These are phyloP conservation scores for Hygrophorus russula DNA, from an alignment of 768 basidiomycete genomes.

Conservation along the genomic window DNA sequence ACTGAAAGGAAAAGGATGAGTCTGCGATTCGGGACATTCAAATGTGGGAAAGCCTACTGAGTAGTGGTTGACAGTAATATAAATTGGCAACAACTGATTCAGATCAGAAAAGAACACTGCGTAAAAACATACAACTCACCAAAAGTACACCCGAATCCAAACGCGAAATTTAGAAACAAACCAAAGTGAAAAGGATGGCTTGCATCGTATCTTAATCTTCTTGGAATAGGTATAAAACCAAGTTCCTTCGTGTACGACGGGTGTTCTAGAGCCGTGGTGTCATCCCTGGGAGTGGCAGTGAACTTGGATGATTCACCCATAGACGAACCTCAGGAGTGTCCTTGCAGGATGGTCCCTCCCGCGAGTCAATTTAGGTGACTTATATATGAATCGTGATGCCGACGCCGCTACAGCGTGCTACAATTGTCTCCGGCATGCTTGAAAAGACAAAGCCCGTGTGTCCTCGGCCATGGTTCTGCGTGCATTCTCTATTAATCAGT, in stretches of 20 bases:
- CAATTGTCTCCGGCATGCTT: no score
- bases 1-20: constrained; percentile 17
- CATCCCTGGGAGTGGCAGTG: no score
- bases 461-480: no score
- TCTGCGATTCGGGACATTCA: not conserved
- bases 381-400: no score
- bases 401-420: no score
- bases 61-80: constrained; percentile 75
- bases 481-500: no score
- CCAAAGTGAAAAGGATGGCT: constrained; percentile 41
- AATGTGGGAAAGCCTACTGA: constrained; percentile 35
- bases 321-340: no score
- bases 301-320: no score
- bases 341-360: no score
- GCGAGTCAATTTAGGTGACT: no score
- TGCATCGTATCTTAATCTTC: constrained; percentile 39
- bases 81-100: constrained; percentile 55
- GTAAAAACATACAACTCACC: constrained; percentile 20
- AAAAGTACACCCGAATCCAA: constrained; percentile 56
- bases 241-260: constrained; percentile 33
- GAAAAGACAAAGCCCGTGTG: no score
- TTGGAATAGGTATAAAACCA: constrained; percentile 54
- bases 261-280: no score
- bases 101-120: not conserved
- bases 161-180: constrained; percentile 39